Conservation (phyloP, 75 land plant genomes). For the Cryptomeria japonica region DNA sequence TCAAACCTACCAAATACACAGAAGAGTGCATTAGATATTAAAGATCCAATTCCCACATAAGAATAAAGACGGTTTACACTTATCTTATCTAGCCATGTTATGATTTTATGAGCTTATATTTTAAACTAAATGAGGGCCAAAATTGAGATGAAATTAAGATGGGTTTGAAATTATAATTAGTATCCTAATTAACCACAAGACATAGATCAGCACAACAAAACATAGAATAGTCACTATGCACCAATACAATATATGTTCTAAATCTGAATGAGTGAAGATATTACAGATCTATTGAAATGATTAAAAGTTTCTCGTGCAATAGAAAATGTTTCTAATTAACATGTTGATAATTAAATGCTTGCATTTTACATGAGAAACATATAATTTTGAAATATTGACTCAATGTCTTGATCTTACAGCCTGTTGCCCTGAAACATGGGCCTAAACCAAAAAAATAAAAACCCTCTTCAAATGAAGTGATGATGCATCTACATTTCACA, state of each 20-base stretch:
- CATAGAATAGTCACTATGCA: neutral
- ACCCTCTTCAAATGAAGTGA: neutral
- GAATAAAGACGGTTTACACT: neutral
- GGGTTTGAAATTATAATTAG: neutral
- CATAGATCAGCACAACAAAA: neutral
- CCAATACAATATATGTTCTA: neutral
- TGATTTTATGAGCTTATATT: neutral
- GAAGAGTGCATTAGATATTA: neutral
- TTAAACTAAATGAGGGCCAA: neutral
- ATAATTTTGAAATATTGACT: neutral
- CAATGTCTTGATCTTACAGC: neutral
- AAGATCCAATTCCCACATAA: neutral
- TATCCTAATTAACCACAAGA: neutral
- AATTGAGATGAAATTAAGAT: conserved; percentile 4
- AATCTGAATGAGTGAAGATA: neutral
- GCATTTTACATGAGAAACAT: neutral
- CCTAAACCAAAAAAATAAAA: neutral
- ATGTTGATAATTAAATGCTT: neutral
- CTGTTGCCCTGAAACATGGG: neutral
- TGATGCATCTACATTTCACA: neutral
- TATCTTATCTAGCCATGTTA: neutral
- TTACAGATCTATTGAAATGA: neutral
- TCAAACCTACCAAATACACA: conserved; percentile 63
- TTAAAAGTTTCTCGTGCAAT: neutral
- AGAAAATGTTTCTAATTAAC: neutral